A percentile compares a stretch with the other conserved stretches of the same genome.
Evolutionary conservation across 257 asterid genomes (phyloP).

Genomic region (Lycium ferocissimum): DNA sequence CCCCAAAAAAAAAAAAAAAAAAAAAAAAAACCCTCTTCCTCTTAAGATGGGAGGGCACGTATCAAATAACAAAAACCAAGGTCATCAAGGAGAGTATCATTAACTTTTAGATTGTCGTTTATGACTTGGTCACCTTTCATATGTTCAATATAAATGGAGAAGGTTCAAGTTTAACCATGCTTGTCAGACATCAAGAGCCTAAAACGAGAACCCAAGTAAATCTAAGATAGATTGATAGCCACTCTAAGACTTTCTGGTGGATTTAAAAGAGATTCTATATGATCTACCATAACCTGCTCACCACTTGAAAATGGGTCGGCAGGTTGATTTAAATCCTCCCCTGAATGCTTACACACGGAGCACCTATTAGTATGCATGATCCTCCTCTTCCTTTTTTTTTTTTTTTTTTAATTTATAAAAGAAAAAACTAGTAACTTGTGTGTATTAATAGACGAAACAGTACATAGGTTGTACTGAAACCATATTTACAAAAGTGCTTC

Average conservation of each 20-base stretch:
- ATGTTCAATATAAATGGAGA: neutral
- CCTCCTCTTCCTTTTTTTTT: slow-evolving; percentile 20
- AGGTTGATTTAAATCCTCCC: neutral
- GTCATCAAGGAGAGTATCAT: neutral
- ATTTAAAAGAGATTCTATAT: neutral
- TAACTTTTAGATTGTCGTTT: neutral
- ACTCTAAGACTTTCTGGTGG: slow-evolving; percentile 9
- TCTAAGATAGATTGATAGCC: neutral
- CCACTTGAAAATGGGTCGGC: slow-evolving; percentile 5
- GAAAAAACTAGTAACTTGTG: too few species aligned
- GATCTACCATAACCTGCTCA: slow-evolving; percentile 10
- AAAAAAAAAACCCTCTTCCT: neutral
- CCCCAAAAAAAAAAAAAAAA: too few species aligned
- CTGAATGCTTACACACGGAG: neutral
- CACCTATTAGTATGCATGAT: slow-evolving; percentile 13
- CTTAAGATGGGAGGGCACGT: slow-evolving; percentile 4
- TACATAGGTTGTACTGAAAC: too few species aligned
- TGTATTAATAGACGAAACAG: too few species aligned
- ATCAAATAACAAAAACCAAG: slow-evolving; percentile 13
- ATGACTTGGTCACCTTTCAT: neutral
- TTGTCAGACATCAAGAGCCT: neutral
- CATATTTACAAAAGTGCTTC: too few species aligned
- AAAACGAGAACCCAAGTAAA: neutral
- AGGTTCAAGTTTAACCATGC: slow-evolving; percentile 15
- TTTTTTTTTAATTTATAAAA: too few species aligned